Conservation (phyloP, 352 stramenopile species). For the Phytophthora sp. region DNA sequence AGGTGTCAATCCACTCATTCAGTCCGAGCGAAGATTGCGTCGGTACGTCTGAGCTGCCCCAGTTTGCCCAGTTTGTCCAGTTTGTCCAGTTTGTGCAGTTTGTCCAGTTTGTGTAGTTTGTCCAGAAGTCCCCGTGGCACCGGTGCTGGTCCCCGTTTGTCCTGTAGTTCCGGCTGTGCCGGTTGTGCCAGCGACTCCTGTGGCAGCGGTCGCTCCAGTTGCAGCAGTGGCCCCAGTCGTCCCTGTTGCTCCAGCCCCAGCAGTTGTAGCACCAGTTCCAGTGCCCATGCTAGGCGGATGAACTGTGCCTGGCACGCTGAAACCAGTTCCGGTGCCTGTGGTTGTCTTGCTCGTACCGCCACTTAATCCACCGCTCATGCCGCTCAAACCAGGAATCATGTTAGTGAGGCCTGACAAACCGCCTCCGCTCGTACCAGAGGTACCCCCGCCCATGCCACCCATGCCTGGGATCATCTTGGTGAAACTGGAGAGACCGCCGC, state of each 20-base stretch:
- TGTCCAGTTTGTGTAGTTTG: too few species aligned
- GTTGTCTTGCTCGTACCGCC: slow-evolving; percentile 1
- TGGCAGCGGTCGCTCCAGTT: not conserved
- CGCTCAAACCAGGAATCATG: slow-evolving; percentile 7
- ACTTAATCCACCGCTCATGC: not conserved
- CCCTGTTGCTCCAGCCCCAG: not conserved
- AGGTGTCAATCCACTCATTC: not conserved
- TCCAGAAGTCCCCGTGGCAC: not conserved
- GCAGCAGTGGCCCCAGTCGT: not conserved
- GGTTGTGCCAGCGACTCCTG: not conserved
- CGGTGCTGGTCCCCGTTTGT: not conserved
- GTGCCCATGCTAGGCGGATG: slow-evolving; percentile 1
- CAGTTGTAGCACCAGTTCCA: not conserved
- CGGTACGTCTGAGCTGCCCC: slow-evolving; percentile 4
- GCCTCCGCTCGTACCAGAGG: slow-evolving; percentile 3
- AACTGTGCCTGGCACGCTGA: slow-evolving; percentile 2
- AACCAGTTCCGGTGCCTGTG: not conserved
- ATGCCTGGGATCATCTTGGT: slow-evolving; percentile 11
- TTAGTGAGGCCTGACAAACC: slow-evolving; percentile 1
- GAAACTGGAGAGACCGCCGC: slow-evolving; percentile 7
- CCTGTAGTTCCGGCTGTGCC: not conserved
- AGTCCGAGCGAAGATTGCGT: slow-evolving; percentile 2
- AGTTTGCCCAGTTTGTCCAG: too few species aligned
- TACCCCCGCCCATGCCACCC: slow-evolving; percentile 1
- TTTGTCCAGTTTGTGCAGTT: too few species aligned